Evolutionary conservation across 2,329 filamentous ascomycete species (phyloP), one percentile per base, ranked within the genome.

Genomic region (Camillea tinctor): DNA sequence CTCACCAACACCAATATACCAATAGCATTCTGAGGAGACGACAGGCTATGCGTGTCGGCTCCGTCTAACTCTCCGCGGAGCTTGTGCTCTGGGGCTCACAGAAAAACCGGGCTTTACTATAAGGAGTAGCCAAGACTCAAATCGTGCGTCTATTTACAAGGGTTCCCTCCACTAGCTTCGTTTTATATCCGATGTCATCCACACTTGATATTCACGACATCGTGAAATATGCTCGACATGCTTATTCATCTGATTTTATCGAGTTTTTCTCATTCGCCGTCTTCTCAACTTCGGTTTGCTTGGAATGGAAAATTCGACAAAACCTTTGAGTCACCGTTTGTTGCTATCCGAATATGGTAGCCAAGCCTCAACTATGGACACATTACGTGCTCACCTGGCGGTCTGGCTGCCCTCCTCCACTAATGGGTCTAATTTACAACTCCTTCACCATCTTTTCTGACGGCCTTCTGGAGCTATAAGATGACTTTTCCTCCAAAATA

Each of bases 41-140:
- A 6, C 36, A 17, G 36, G 36, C n/a, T 44, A 15, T 44, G 15
- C 11, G 36, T 9, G 13, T 44, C 36, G 36, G 36, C 36, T 44
- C 17, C 17, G 11, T 44, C 36, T 11, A n/a, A n/a, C 17, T 15
- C 57, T 4, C 20, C 26, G 23, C 11, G 22, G 40, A 26, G 20
- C n/a, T 20, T 23, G 26, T 24, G 55, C 26, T 21, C 8, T 13
- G n/a, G 8, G 23, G 24, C 23, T 22, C 13, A n/a, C n/a, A 20
- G 17, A 48, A 44, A 44, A 44, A 50, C 8, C 30, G 57, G 17
- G 22, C 65, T 66, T 65, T 61, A 40, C 69, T 63, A n/a, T 3
- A 68, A 65, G 15, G 2, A 60, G 69, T 60, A 68, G 68, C 69
- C 69, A 70, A 71, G 68, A 64, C 57, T 49, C 69, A 70, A 58